phyloP scores from a whole-genome alignment of 192 early-diverging fungal species.

The Mortierella alpina region DNA sequence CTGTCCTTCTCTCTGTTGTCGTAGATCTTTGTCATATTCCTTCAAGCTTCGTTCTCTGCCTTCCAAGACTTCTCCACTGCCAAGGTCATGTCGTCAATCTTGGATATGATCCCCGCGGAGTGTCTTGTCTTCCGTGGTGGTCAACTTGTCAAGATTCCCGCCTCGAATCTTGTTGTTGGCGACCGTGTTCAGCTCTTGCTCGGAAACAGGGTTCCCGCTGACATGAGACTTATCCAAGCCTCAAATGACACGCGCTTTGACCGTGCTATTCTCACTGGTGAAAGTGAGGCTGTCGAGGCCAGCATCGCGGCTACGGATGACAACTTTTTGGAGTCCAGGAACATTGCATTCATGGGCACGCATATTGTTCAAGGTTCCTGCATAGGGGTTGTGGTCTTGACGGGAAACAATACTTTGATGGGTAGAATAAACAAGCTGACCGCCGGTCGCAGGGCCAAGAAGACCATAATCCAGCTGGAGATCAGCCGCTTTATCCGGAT shows the following conservation, averaged over 20 bases:
- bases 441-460: conserved; percentile 43
- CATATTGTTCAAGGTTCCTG: conserved; percentile 79
- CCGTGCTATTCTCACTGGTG: conserved; percentile 84
- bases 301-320: conserved; percentile 73
- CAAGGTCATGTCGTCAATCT: conserved; percentile 80
- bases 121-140: conserved; percentile 80
- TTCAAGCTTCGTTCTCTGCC: conserved; percentile 77
- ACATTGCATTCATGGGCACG: conserved; percentile 84
- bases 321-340: conserved; percentile 84
- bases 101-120: conserved; percentile 76
- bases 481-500: conserved; percentile 76
- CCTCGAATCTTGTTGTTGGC: conserved; percentile 78
- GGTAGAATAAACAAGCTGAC: conserved; percentile 78
- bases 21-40: conserved; percentile 70
- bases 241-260: conserved; percentile 82
- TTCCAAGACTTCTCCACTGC: conserved; percentile 78
- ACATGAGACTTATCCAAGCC: conserved; percentile 76
- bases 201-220: conserved; percentile 85
- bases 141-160: conserved; percentile 56
- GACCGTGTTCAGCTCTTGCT: conserved; percentile 76
- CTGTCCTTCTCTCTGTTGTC: not conserved
- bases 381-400: conserved; percentile 80
- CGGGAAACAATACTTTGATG: conserved; percentile 78
- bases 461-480: conserved; percentile 70
- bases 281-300: conserved; percentile 73